Evolutionary conservation across 352 stramenopile genomes (phyloP).

Genomic region (Phytophthora ramorum): DNA sequence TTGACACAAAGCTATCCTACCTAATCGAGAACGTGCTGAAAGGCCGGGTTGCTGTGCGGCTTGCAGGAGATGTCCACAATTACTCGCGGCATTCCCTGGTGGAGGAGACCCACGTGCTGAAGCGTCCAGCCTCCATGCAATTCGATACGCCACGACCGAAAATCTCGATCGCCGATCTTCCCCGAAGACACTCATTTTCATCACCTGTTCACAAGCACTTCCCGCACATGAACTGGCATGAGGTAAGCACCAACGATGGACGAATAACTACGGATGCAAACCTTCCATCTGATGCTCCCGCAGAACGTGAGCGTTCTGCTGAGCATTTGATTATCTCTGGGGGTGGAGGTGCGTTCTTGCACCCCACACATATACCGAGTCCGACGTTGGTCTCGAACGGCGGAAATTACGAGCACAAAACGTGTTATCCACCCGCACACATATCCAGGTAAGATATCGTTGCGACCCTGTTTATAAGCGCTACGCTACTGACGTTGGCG

Average conservation of each 20-base stretch:
- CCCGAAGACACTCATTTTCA: conserved; percentile 39
- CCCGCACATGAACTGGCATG: conserved; percentile 65
- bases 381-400: conserved; percentile 69
- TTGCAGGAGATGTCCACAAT: conserved; percentile 95
- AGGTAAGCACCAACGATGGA: conserved; percentile 25
- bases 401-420: conserved; percentile 74
- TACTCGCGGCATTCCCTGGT: conserved; percentile 91
- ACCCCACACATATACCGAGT: conserved; percentile 89
- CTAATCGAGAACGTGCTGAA: conserved; percentile 78
- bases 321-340: conserved; percentile 90
- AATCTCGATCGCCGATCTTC: conserved; percentile 28
- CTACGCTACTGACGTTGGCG: conserved; percentile 6
- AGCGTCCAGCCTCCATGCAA: conserved; percentile 40
- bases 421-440: conserved; percentile 85
- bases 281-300: conserved; percentile 4
- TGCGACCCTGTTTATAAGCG: background rate
- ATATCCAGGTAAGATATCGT: conserved; percentile 61
- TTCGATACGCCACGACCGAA: conserved; percentile 26
- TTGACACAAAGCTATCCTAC: conserved; percentile 82
- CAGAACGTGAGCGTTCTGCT: conserved; percentile 32
- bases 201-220: conserved; percentile 72
- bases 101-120: conserved; percentile 38
- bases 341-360: conserved; percentile 90
- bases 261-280: conserved; percentile 10
- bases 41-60: conserved; percentile 73